phyloP scores from a whole-genome alignment of 2,329 filamentous ascomycete species.

The Parastagonospora avenae region DNA sequence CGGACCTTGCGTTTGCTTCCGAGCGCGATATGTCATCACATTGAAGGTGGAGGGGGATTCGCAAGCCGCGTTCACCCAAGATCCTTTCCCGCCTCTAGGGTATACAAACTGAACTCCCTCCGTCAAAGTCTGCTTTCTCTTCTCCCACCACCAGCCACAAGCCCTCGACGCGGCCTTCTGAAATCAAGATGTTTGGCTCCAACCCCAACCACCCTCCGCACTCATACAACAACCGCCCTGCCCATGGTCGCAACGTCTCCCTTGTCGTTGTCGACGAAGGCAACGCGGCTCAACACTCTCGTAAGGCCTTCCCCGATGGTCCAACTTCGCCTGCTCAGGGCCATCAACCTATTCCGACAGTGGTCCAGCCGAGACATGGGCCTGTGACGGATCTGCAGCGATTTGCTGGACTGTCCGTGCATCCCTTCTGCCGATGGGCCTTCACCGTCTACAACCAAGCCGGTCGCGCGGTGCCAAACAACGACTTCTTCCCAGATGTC shows the following conservation, averaged over 20 bases:
- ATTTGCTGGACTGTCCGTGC: neutral
- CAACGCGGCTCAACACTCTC: neutral
- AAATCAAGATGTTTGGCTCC: neutral
- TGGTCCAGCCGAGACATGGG: neutral
- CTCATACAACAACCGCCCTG: no score
- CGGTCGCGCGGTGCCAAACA: neutral
- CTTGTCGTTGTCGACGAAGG: neutral
- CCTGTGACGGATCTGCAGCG: slow-evolving; percentile 2
- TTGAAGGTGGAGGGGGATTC: no score
- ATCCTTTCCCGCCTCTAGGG: no score
- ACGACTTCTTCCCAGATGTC: slow-evolving; percentile 3
- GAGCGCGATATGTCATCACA: no score
- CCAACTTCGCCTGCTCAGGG: neutral
- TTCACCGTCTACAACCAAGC: neutral
- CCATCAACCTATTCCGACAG: slow-evolving; percentile 1
- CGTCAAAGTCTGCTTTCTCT: no score
- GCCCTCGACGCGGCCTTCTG: no score
- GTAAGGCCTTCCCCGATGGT: neutral
- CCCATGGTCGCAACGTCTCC: neutral
- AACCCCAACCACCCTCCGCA: neutral
- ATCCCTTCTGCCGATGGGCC: slow-evolving; percentile 5
- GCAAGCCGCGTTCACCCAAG: no score
- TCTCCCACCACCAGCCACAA: no score
- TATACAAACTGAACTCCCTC: no score
- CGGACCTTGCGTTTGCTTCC: no score